Evolutionary conservation across 2,329 filamentous ascomycete genomes (phyloP), one percentile per base, ranked within the genome.

Genomic region (Leptographium wingfieldii): DNA sequence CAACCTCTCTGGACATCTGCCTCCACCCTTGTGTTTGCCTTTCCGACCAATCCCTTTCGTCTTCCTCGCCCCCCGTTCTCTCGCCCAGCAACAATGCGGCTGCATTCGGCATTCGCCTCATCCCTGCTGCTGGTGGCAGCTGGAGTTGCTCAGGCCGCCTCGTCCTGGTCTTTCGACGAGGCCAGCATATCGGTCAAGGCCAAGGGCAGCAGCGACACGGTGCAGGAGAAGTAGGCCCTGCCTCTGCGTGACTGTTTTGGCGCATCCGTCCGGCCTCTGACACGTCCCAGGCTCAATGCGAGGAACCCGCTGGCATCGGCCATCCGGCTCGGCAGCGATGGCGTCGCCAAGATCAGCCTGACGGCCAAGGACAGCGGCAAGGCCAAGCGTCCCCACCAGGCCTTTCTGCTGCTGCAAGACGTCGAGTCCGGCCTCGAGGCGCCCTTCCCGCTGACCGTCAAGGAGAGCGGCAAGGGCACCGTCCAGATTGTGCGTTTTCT

Each of bases 381-480:
- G 67, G 80, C 83, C 55, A 92, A 91, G 79, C 84, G 88, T 65
- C 90, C 94, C 67, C 94, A 99, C 74, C 94, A 99, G 74, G 91
- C 91, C 6, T 96, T 96, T 77, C 79, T 99, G 59, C 80, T 94
- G 19, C 74, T 99, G 61, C 85, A 83, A 67, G 91, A 97, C 67
- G 76, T 80, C 12, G 76, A 79, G 14, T 86, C 85, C 12, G 90
- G 89, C 43, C 78, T 99, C 55, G 92, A 97, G 73, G 86, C 91
- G 29, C 91, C 92, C 1, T 96, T 92, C 68, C 84, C 91, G 1
- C 80, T 99, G 67, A 85, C 76, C 12, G 77, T 95, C 55, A 96
- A 95, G 76, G 88, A 94, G 11, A 90, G 80, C 68, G 94, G 94
- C 66, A 96, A 96, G 75, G 90, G 83, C 27, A 85, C 85, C 59